Evolutionary conservation across 2,329 filamentous ascomycete species (phyloP), one percentile per base, ranked within the genome.

Genomic region (Chaetomium strumarium): DNA sequence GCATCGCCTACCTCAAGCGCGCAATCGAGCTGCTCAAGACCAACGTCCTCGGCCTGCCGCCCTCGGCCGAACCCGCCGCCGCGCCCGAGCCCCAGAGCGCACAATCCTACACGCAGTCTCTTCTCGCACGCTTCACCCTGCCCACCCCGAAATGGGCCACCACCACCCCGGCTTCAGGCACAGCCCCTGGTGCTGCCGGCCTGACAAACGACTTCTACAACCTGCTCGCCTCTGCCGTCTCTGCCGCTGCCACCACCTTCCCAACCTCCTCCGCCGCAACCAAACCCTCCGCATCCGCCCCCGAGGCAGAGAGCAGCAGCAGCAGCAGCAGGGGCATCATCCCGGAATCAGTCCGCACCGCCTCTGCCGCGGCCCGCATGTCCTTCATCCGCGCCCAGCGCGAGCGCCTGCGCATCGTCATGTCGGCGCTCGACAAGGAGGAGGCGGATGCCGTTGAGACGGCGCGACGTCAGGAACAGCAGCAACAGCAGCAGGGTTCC

Each of bases 121-220:
- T 97, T 36, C 84, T 96, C 54, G 86, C 88, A 40, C 82, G 91
- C 57, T 96, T 97, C 74, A 89, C 84, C 67, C 80, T 96, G 61
- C 90, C 92, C 12, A 73, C 80, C 37, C 84, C 87, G 4, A 72
- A 84, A 49, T 80, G 81, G 66, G 71, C 76, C 43, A 71, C 71
- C 47, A 60, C 53, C 14, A 14, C 47, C 31, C 41, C 40, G 2
- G 2, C 37, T 16, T 16, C 29, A 19, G 31, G n/a, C 34, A 10
- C 34, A 43, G 9, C 12, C 48, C 16, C 45, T 45, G 16, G 49
- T 40, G 3, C 56, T 51, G 37, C 53, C 43, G 30, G 58, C 57
- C 11, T 68, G 5, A 41, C 52, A 20, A 38, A 70, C 44, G 90
- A 96, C 63, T 83, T 96, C 66, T 93, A 90, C 67, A 84, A 79